phyloP scores from a whole-genome alignment of 106 monocot species.

The Gastrodia elata region DNA sequence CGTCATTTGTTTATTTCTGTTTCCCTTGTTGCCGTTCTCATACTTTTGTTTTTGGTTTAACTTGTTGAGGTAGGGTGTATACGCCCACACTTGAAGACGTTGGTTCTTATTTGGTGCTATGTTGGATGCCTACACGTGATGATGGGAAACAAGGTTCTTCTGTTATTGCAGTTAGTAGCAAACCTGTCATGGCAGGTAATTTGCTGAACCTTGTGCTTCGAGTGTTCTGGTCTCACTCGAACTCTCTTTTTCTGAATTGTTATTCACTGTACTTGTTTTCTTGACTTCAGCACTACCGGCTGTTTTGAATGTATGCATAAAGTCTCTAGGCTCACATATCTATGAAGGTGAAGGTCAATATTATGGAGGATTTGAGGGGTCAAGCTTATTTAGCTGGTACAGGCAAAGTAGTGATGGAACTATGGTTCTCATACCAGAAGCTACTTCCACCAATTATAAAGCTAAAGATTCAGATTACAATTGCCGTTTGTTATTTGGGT shows the following conservation, averaged over 20 bases:
- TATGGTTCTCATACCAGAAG: slow-evolving; percentile 49
- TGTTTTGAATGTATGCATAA: slow-evolving; percentile 63
- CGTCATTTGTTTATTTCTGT: background rate
- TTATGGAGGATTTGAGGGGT: slow-evolving; percentile 94
- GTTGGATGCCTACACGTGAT: slow-evolving; percentile 79
- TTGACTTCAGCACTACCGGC: slow-evolving; percentile 50
- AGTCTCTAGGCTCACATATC: slow-evolving; percentile 29
- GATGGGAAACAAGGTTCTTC: slow-evolving; percentile 76
- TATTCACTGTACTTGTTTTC: slow-evolving; percentile 4
- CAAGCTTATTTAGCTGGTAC: slow-evolving; percentile 89
- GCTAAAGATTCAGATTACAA: slow-evolving; percentile 85
- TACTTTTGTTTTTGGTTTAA: background rate
- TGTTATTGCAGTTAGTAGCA: slow-evolving; percentile 42
- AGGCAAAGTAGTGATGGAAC: slow-evolving; percentile 72
- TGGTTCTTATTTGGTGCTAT: slow-evolving; percentile 57
- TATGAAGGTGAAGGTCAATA: slow-evolving; percentile 76
- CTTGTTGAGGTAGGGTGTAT: slow-evolving; percentile 49
- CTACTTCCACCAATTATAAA: slow-evolving; percentile 66
- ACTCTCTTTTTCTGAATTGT: background rate
- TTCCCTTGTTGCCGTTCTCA: background rate
- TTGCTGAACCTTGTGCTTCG: background rate
- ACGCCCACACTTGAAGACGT: slow-evolving; percentile 83
- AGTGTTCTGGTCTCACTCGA: background rate
- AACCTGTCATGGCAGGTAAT: slow-evolving; percentile 81
- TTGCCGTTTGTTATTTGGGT: slow-evolving; percentile 86